Evolutionary conservation across 2,329 filamentous ascomycete species (phyloP).

Genomic region (Colletotrichum falcatum): DNA sequence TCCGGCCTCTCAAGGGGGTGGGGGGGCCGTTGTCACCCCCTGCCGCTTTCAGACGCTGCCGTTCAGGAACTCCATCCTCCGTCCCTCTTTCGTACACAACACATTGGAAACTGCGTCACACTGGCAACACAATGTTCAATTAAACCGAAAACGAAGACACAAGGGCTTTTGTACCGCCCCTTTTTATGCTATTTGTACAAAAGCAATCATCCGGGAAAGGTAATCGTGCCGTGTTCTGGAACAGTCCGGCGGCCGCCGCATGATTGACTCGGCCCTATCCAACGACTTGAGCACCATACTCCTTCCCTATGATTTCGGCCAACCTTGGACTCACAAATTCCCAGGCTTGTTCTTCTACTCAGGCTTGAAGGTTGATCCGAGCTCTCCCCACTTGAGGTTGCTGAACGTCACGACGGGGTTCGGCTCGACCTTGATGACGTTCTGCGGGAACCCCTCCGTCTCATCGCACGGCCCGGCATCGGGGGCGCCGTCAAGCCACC

Average conservation of each 20-base stretch:
- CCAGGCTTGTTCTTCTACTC: constrained; percentile 36
- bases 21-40: background rate
- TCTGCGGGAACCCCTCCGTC: constrained; percentile 63
- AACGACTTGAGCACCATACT: background rate
- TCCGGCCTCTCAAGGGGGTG: no score
- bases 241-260: no score
- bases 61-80: background rate
- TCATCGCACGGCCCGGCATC: constrained; percentile 64
- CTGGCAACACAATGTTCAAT: background rate
- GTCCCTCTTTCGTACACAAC: background rate
- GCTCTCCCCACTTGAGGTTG: constrained; percentile 71
- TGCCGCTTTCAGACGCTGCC: background rate
- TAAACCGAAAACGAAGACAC: no score
- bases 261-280: background rate
- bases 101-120: background rate
- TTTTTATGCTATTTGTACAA: background rate
- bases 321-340: constrained; percentile 4
- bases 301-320: background rate
- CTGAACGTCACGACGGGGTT: constrained; percentile 65
- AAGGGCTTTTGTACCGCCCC: background rate
- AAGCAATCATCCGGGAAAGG: background rate
- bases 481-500: constrained; percentile 62
- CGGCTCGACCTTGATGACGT: constrained; percentile 60
- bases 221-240: no score
- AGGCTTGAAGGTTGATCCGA: constrained; percentile 62